Evolutionary conservation across 805 yeast species (phyloP).

Genomic region (Clavispora fructus): DNA sequence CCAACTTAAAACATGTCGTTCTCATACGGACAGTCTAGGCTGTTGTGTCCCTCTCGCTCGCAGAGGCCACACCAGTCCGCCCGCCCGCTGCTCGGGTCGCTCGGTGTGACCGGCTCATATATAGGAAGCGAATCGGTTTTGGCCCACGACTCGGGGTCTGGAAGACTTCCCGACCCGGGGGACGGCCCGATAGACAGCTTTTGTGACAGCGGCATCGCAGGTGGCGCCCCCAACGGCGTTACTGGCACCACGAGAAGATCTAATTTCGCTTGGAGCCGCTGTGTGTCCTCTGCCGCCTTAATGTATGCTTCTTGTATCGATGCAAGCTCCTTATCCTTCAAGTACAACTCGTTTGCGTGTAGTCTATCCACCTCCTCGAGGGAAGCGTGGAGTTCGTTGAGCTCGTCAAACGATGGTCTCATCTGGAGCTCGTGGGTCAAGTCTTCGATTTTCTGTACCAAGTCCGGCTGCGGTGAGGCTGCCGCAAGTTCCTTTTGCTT

Average conservation of each 20-base stretch:
- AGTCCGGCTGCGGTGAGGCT: too few species aligned
- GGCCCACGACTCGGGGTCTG: slow-evolving; percentile 1
- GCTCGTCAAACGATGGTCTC: slow-evolving; percentile 39
- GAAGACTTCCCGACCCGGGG: not conserved
- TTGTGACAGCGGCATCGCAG: not conserved
- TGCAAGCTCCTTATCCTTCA: slow-evolving; percentile 22
- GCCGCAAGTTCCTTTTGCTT: too few species aligned
- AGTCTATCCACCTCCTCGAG: slow-evolving; percentile 38
- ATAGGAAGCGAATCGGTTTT: slow-evolving; percentile 30
- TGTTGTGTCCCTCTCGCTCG: slow-evolving; percentile 84
- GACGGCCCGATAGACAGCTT: not conserved
- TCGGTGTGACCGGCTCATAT: slow-evolving; percentile 41
- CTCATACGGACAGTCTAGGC: slow-evolving; percentile 84
- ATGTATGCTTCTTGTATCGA: slow-evolving; percentile 9
- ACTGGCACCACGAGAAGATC: not conserved
- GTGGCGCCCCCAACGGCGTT: not conserved
- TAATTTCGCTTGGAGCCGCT: slow-evolving; percentile 16
- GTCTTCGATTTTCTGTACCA: slow-evolving; percentile 15
- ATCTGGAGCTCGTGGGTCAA: slow-evolving; percentile 27
- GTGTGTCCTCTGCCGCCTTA: slow-evolving; percentile 9
- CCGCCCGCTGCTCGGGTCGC: slow-evolving; percentile 72
- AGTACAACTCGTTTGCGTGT: slow-evolving; percentile 29
- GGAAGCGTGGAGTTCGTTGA: slow-evolving; percentile 38
- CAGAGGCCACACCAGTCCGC: slow-evolving; percentile 88
- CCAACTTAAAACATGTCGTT: slow-evolving; percentile 43